A percentile compares a stretch with the other conserved stretches of the same genome.
Conservation (phyloP, 2,329 filamentous ascomycete genomes). For the Alternaria sp. region DNA sequence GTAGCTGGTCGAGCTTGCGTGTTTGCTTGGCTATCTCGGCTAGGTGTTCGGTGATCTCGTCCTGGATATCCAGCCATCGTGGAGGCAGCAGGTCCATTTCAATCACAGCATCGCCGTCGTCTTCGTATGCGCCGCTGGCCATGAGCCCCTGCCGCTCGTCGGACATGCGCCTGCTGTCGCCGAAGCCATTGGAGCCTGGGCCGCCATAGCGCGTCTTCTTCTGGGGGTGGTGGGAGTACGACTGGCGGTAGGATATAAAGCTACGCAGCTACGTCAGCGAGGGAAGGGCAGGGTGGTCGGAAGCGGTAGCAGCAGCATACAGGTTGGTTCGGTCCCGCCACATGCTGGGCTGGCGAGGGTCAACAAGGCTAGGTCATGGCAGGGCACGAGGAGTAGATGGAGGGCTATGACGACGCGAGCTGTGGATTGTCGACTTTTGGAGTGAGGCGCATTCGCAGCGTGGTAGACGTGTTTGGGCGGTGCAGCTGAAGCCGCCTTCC, state of each 20-base stretch:
- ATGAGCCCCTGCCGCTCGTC: constrained; percentile 85
- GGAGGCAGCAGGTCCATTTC: constrained; percentile 98
- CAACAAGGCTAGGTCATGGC: constrained; percentile 45
- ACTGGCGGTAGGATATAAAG: constrained; percentile 99
- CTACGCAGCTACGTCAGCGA: constrained; percentile 62
- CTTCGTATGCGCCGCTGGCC: constrained; percentile 76
- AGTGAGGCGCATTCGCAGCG: constrained; percentile 14
- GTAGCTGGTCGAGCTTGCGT: constrained; percentile 85
- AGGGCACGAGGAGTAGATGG: constrained; percentile 13
- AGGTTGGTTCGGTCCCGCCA: constrained; percentile 99
- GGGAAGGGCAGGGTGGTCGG: constrained; percentile 24
- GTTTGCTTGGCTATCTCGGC: constrained; percentile 83
- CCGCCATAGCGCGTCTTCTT: constrained; percentile 75
- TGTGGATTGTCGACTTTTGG: neutral
- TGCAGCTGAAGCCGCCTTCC: constrained; percentile 19
- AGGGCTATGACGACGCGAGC: neutral
- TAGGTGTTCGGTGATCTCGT: constrained; percentile 88
- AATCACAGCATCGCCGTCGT: constrained; percentile 93
- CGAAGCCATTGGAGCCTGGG: constrained; percentile 64
- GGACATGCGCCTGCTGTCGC: constrained; percentile 55
- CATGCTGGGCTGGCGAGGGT: constrained; percentile 65
- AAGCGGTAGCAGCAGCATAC: constrained; percentile 61
- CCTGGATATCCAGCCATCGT: constrained; percentile 93
- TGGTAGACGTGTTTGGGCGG: constrained; percentile 12
- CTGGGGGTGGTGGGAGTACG: constrained; percentile 91